These are phyloP conservation scores for Mucor lusitanicus DNA, from an alignment of 371 early-diverging fungal genomes.

Conservation along the genomic window DNA sequence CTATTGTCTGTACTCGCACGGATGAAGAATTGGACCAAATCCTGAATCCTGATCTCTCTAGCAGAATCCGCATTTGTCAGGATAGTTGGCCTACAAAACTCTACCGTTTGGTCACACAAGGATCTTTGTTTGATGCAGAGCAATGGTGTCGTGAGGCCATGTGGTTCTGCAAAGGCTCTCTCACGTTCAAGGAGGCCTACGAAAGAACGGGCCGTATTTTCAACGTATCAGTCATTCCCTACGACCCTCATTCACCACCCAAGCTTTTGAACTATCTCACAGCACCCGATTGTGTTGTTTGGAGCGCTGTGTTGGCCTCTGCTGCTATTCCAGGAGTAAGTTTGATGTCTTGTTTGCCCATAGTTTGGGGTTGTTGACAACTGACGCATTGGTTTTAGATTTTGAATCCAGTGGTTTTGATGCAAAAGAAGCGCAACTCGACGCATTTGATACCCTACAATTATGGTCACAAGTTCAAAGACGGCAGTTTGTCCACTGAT, in stretches of 20 bases:
- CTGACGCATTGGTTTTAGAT: slow-evolving; percentile 37
- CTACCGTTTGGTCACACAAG: slow-evolving; percentile 33
- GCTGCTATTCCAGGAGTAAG: slow-evolving; percentile 57
- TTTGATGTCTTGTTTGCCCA: background rate
- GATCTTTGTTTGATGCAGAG: slow-evolving; percentile 72
- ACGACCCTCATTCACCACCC: slow-evolving; percentile 78
- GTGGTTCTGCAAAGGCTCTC: slow-evolving; percentile 79
- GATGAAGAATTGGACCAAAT: slow-evolving; percentile 77
- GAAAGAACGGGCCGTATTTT: slow-evolving; percentile 85
- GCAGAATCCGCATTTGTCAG: slow-evolving; percentile 63
- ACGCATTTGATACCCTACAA: slow-evolving; percentile 71
- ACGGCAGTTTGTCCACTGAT: slow-evolving; percentile 87
- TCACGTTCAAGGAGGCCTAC: slow-evolving; percentile 91
- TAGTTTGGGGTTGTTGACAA: slow-evolving; percentile 6
- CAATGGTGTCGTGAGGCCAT: slow-evolving; percentile 72
- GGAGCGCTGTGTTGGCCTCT: slow-evolving; percentile 72
- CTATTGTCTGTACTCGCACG: slow-evolving; percentile 76
- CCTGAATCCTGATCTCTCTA: slow-evolving; percentile 61
- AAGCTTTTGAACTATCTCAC: slow-evolving; percentile 88
- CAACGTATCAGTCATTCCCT: slow-evolving; percentile 83
- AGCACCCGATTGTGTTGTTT: slow-evolving; percentile 87
- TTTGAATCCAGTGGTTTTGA: slow-evolving; percentile 80
- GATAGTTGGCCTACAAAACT: slow-evolving; percentile 49
- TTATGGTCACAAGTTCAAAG: slow-evolving; percentile 81
- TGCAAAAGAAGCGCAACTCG: slow-evolving; percentile 72